phyloP scores from a whole-genome alignment of 352 stramenopile genomes.

The Saprolegnia parasitica region DNA sequence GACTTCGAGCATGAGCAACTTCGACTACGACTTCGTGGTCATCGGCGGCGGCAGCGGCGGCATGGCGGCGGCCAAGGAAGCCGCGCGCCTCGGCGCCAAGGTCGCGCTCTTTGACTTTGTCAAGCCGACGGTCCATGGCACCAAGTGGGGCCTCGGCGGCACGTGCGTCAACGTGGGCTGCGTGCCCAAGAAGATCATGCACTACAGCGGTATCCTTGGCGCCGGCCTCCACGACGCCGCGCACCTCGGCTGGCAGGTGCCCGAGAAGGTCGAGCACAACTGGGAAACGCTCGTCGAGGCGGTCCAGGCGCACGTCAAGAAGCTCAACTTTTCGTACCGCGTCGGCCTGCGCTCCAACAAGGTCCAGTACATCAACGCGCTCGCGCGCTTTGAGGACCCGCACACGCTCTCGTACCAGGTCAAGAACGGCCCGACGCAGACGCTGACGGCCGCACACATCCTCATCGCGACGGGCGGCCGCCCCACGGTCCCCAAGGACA shows the following conservation, averaged over 20 bases:
- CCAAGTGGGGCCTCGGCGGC: conserved; percentile 28
- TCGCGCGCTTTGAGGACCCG: conserved; percentile 19
- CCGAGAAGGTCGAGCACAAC: background rate
- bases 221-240: conserved; percentile 21
- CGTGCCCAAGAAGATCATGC: conserved; percentile 31
- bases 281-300: conserved; percentile 28
- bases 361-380: conserved; percentile 14
- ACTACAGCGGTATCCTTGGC: conserved; percentile 22
- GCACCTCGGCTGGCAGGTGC: conserved; percentile 25
- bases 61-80: conserved; percentile 28
- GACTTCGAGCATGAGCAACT: conserved; percentile 5
- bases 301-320: conserved; percentile 28
- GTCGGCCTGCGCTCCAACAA: conserved; percentile 27
- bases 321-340: conserved; percentile 32
- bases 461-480: conserved; percentile 32
- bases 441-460: conserved; percentile 26
- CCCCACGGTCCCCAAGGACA: conserved; percentile 25
- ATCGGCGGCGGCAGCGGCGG: conserved; percentile 29
- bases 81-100: conserved; percentile 24
- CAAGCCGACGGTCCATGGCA: conserved; percentile 25
- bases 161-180: conserved; percentile 31
- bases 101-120: conserved; percentile 31
- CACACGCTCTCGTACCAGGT: conserved; percentile 21
- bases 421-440: conserved; percentile 18
- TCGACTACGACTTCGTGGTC: conserved; percentile 32